Base-by-base conservation (phyloP, 2,329 filamentous ascomycete genomes). In the Trichoderma gracile region DNA sequence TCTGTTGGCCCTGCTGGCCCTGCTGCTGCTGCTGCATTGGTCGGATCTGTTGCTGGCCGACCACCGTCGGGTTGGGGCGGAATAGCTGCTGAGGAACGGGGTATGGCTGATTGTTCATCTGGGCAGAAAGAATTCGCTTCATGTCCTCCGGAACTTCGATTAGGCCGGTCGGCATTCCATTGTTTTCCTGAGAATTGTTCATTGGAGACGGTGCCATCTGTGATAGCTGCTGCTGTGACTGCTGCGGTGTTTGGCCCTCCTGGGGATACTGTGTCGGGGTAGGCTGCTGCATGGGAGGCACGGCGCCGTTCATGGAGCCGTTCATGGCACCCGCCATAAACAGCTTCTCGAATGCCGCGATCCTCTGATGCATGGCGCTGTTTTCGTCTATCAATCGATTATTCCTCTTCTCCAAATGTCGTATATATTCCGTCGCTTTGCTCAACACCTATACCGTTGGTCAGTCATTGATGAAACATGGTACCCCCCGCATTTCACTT, bases 381-480 rank as follows among this genome's bases (percentile, higher is more conserved):
- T 97, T 93, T 74, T 98, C 93, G 52, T 96, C 92, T 59, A 88
- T 81, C 10, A 97, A 80, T 6, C 90, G 87, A 69, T 88, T 90
- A 71, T 96, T 96, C 14, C 93, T 88, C 79, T 96, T 96, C 76
- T 98, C 94, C 1, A 98, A 80, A 77, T 98, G 93, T 43, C 89
- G 86, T 69, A 98, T 98, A 71, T 98, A 98, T 75, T 98, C 94
- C 6, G 94, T 97, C 2, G 94, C 94, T 76, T 98, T 98, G 69
- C 92, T 93, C 49, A 98, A 79, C 57, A 98, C 84, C 84, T 87
- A 67, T n/a, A 53, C 30, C 8, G 21, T 17, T 38, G 49, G 33
- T 49, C 38, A 25, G 60, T 12, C 7, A 58, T 8, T 45, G 10
- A 38, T 55, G 15, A 19, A n/a, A 54, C 8, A 38, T 5, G 9